phyloP scores from a whole-genome alignment of 1,284 basidiomycete species.

The Volvariella surrecta region DNA sequence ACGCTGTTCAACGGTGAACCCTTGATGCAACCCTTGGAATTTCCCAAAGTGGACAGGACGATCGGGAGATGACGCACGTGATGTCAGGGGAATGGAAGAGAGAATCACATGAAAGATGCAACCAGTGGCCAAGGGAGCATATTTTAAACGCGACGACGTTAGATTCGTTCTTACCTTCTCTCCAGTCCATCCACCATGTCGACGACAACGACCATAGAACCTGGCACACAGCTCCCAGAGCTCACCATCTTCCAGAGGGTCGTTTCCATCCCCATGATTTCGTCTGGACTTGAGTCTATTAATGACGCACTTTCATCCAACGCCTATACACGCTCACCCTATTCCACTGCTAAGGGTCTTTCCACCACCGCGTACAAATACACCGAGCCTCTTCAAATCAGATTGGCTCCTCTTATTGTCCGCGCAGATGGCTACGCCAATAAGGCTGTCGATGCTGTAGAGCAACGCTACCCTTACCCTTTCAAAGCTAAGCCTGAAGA shows the following conservation, averaged over 20 bases:
- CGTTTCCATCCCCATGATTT: slow-evolving; percentile 60
- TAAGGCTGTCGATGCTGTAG: slow-evolving; percentile 65
- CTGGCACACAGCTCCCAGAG: slow-evolving; percentile 30
- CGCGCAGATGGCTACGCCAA: slow-evolving; percentile 60
- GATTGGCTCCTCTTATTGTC: slow-evolving; percentile 54
- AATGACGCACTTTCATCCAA: slow-evolving; percentile 52
- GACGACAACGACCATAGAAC: slow-evolving; percentile 34
- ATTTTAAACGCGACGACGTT: no score
- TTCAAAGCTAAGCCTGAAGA: slow-evolving; percentile 68
- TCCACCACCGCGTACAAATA: slow-evolving; percentile 33
- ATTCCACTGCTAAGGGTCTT: slow-evolving; percentile 51
- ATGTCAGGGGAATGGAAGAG: no score
- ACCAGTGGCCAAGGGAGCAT: no score
- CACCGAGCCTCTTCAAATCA: slow-evolving; percentile 55
- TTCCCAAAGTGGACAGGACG: no score
- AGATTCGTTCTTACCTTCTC: no score
- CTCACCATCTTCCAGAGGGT: slow-evolving; percentile 56
- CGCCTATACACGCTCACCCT: slow-evolving; percentile 52
- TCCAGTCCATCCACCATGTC: slow-evolving; percentile 20
- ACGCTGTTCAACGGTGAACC: no score
- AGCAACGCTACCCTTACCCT: slow-evolving; percentile 64
- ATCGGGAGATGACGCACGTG: no score
- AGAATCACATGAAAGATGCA: no score
- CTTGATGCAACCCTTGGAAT: no score
- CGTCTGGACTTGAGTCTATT: slow-evolving; percentile 49